phyloP scores from a whole-genome alignment of 495 filamentous ascomycete genomes.

The Penicillium cataractarum region DNA sequence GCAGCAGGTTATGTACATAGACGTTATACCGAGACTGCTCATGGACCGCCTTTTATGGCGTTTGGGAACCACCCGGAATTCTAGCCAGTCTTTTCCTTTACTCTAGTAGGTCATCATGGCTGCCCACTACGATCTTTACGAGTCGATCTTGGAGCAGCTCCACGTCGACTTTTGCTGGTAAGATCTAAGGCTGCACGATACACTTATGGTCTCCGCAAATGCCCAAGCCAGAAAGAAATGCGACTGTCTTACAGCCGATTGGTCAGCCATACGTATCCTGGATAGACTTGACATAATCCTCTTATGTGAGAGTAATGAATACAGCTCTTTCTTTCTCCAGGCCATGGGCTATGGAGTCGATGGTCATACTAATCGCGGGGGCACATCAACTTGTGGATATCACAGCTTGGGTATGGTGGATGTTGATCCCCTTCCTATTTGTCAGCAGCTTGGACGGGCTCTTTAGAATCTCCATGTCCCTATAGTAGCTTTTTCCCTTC shows the following conservation, averaged over 20 bases:
- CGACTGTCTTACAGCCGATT: slow-evolving; percentile 3
- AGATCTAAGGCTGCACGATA: background rate
- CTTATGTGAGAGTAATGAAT: background rate
- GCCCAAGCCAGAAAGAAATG: background rate
- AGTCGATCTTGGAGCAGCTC: background rate
- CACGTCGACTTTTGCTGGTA: background rate
- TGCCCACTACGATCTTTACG: background rate
- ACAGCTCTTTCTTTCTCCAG: background rate
- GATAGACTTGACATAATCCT: background rate
- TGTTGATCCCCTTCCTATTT: slow-evolving; percentile 1
- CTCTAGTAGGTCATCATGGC: background rate
- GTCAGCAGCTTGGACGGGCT: background rate
- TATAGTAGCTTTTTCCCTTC: background rate
- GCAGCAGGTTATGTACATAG: slow-evolving; percentile 53
- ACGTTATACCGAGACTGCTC: slow-evolving; percentile 44
- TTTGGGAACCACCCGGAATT: slow-evolving; percentile 26
- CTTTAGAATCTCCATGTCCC: background rate
- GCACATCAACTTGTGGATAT: background rate
- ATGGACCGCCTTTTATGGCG: slow-evolving; percentile 44
- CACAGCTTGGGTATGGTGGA: too few species aligned
- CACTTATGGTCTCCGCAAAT: background rate
- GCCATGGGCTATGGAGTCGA: background rate
- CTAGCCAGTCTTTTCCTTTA: background rate
- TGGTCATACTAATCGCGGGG: background rate
- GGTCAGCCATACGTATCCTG: slow-evolving; percentile 3